Base-by-base conservation (phyloP, 257 asterid species). In the Cordia subcordata region DNA sequence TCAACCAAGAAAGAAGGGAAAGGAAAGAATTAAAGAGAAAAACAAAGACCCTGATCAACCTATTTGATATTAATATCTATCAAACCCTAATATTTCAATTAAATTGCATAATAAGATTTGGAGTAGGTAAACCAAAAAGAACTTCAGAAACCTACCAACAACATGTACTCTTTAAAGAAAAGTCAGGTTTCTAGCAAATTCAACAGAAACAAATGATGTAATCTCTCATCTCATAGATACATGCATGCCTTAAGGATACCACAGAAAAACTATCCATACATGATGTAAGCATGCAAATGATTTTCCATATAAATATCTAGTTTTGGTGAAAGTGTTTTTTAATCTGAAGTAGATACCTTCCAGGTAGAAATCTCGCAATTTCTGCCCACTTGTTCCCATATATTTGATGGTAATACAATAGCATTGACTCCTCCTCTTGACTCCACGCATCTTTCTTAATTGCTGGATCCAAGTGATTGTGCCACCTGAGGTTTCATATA, bases 301-400 rank as follows among this genome's bases (percentile, higher is more conserved):
- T 5, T 15, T 27, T 27, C 35, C 35, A 27, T 6, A 27, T 27
- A 27, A 27, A 27, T 6, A 27, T 27, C 35, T 27, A 27, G 35
- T 27, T 27, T 3, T 27, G 35, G 6, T 27, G 35, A 27, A 27
- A 27, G 35, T 27, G 35, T 6, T 27, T 27, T 27, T 6, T 27
- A n/a, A 27, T 27, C 35, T 27, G 10, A 47, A 60, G 68, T 53
- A 63, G 63, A 58, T 83, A 86, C 96, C 96, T 88, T 73, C 96
- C 96, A 8, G 95, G 95, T 58, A 85, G 75, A 75, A 76, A 81
- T 58, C 71, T 88, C 13, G 93, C 86, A 27, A 88, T 85, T 70
- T 85, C 90, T 47, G 88, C 95, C 95, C 96, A 88, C 64, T 71
- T 88, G 76, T 85, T 88, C 53, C 96, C 96, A 35, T 77, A 79